Evolutionary conservation across 2,329 filamentous ascomycete species (phyloP), one percentile per base, ranked within the genome.

Genomic region (Stagonosporopsis cucurbitacearum): DNA sequence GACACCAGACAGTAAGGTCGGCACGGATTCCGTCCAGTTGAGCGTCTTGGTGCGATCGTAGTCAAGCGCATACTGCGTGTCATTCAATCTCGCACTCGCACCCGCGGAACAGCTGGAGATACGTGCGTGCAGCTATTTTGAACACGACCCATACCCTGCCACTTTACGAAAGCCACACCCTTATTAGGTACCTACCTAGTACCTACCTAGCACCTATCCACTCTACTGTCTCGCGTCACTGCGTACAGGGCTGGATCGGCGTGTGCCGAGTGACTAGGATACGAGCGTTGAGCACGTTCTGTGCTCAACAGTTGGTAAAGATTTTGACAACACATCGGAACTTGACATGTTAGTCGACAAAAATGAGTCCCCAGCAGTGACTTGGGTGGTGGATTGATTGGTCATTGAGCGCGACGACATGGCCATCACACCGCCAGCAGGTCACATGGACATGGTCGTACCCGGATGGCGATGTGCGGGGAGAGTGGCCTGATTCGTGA

Each of bases 371-470:
- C 33, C 32, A 54, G 42, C 32, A 57, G 37, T 40, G 37, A 57
- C n/a, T 55, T 47, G 51, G 61, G 45, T 50, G 63, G 64, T 56
- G 50, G 47, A 60, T 42, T 52, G 63, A 65, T 66, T 69, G 63
- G 61, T 48, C 39, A 48, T 36, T 28, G 54, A 28, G 50, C 52
- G 52, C 22, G 53, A 44, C 40, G 28, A 54, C 54, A 64, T 64
- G n/a, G n/a, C n/a, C n/a, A 65, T 64, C 69, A 74, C 70, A 74
- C 72, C 70, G 72, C 71, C 62, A 56, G 47, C 60, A 65, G 59
- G 62, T 67, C 69, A 72, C 67, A 68, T 71, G 69, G 69, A 64
- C 60, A 49, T 42, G 53, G 50, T 57, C 43, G 50, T 41, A 51
- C 28, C 46, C 47, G 36, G 59, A 46, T 50, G 41, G 37, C 52